Evolutionary conservation across 208 protist genomes (phyloP).

Genomic region (Acanthamoeba divionensis): DNA sequence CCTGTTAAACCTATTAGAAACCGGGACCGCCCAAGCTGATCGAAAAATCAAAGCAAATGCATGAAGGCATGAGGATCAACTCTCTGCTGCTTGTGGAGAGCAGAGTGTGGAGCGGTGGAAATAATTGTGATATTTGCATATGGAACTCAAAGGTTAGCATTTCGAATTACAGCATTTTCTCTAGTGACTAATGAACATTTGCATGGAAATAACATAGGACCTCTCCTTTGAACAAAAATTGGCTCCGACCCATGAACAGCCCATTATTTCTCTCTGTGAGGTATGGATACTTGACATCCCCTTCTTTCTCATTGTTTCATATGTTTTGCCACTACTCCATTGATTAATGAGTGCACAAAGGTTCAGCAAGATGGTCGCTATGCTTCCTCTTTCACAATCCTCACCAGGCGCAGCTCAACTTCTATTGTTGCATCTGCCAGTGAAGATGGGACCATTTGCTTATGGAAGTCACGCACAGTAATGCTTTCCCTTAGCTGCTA

Average conservation of each 20-base stretch:
- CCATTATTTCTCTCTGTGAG: too few species aligned
- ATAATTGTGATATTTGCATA: not conserved
- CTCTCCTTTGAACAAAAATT: too few species aligned
- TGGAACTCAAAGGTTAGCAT: not conserved
- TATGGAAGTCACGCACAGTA: constrained; percentile 13
- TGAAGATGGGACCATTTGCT: not conserved
- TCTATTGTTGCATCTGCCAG: not conserved
- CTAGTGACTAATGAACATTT: too few species aligned
- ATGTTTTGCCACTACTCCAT: not conserved
- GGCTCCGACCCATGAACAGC: too few species aligned
- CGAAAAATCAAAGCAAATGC: not conserved
- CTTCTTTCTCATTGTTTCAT: not conserved
- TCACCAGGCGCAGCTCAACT: not conserved
- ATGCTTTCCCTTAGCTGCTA: not conserved
- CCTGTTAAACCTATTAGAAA: too few species aligned
- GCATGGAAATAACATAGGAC: too few species aligned
- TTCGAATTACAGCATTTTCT: too few species aligned
- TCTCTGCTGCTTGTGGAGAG: not conserved
- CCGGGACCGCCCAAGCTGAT: not conserved
- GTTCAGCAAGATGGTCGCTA: not conserved
- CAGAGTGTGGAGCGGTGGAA: not conserved
- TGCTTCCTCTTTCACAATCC: not conserved
- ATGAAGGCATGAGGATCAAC: not conserved
- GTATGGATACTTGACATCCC: too few species aligned
- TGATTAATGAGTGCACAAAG: not conserved